A percentile compares a stretch with the other conserved stretches of the same genome.
Evolutionary conservation across 2,329 filamentous ascomycete genomes (phyloP).

Genomic region (Epichloe hybrida): DNA sequence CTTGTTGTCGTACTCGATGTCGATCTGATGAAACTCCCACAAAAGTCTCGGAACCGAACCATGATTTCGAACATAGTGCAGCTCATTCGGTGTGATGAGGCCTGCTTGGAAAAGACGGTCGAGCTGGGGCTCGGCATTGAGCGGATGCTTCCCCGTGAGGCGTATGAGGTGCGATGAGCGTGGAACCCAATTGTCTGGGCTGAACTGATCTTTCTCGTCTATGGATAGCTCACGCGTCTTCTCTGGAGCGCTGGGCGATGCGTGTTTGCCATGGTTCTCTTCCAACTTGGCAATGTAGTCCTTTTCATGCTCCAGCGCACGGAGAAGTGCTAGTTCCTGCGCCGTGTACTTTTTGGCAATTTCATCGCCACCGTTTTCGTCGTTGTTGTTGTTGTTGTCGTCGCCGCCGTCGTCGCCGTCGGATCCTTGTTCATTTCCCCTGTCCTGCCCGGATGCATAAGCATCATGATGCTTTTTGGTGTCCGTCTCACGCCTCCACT

Average conservation of each 20-base stretch:
- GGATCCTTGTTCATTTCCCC: not conserved
- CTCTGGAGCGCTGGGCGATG: conserved; percentile 10
- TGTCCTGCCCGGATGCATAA: conserved; percentile 5
- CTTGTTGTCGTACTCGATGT: conserved; percentile 26
- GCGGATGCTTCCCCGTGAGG: conserved; percentile 37
- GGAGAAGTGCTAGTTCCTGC: conserved; percentile 29
- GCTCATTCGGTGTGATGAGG: conserved; percentile 34
- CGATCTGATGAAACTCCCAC: conserved; percentile 34
- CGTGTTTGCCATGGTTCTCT: conserved; percentile 22
- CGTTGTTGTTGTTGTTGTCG: too few species aligned
- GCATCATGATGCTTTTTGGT: conserved; percentile 13
- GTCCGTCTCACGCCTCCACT: conserved; percentile 9
- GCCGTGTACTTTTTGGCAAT: conserved; percentile 17
- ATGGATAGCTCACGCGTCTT: conserved; percentile 8
- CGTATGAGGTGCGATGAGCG: conserved; percentile 32
- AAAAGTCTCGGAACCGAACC: conserved; percentile 33
- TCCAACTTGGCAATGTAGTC: conserved; percentile 25
- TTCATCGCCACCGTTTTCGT: conserved; percentile 7
- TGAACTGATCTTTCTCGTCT: conserved; percentile 29
- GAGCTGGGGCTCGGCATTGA: conserved; percentile 35
- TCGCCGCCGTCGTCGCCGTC: too few species aligned
- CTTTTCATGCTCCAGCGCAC: conserved; percentile 28
- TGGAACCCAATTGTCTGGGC: conserved; percentile 40
- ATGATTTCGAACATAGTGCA: conserved; percentile 41
- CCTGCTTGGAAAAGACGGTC: conserved; percentile 29